These are phyloP conservation scores for Leccinum disarticulatum DNA, from an alignment of 768 basidiomycete species.

Conservation along the genomic window DNA sequence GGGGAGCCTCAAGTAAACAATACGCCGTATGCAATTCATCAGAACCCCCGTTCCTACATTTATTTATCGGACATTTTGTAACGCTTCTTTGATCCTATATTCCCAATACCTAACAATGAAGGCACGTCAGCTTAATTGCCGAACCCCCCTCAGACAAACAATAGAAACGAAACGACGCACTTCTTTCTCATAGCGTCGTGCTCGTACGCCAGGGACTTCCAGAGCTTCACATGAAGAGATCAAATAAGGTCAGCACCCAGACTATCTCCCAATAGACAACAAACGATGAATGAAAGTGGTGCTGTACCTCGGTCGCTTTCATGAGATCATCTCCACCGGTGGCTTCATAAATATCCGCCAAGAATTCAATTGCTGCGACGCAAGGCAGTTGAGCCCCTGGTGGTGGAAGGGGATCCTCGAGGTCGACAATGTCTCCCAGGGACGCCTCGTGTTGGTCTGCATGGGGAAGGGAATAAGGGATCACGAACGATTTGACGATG, in stretches of 20 bases:
- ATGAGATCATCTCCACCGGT: constrained; percentile 48
- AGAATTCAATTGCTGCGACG: constrained; percentile 76
- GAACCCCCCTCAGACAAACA: constrained; percentile 11
- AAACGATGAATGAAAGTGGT: not conserved
- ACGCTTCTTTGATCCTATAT: constrained; percentile 61
- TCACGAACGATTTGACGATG: constrained; percentile 55
- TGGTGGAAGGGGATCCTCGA: constrained; percentile 72
- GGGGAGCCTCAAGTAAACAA: not conserved
- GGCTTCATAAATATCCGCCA: constrained; percentile 73
- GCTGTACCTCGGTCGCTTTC: constrained; percentile 50
- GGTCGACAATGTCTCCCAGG: constrained; percentile 55
- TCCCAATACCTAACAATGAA: constrained; percentile 66
- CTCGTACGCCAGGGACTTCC: constrained; percentile 66
- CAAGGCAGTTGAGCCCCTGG: constrained; percentile 72
- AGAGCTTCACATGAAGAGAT: constrained; percentile 47
- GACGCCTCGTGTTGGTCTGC: constrained; percentile 24
- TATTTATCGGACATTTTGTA: constrained; percentile 24
- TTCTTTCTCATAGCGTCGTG: constrained; percentile 76
- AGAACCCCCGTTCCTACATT: constrained; percentile 12
- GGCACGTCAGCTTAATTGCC: constrained; percentile 26
- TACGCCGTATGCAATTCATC: constrained; percentile 12
- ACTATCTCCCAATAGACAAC: not conserved
- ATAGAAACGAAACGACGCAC: constrained; percentile 41
- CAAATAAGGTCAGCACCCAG: constrained; percentile 12
- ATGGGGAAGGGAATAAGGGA: constrained; percentile 54